Percentiles rank a stretch among this genome's conserved stretches.
Conservation (phyloP, 495 filamentous ascomycete genomes). For the Penicillium subrubescens region DNA sequence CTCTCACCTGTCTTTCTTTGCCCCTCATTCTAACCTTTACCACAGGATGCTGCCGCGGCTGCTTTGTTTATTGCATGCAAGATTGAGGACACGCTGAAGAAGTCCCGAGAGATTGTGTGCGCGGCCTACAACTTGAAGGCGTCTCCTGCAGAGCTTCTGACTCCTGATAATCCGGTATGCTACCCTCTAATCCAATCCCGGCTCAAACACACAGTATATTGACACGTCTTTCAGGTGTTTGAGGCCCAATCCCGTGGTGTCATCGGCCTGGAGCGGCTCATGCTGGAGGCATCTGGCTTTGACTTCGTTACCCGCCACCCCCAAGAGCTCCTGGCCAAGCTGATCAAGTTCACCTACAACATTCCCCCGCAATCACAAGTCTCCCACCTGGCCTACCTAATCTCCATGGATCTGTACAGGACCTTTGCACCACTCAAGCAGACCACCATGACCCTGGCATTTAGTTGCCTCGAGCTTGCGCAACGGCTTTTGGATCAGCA, state of each 20-base stretch:
- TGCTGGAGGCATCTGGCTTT: conserved; percentile 91
- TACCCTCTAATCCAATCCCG: background rate
- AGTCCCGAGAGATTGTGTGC: conserved; percentile 89
- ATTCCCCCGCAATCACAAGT: conserved; percentile 56
- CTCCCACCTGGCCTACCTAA: conserved; percentile 69
- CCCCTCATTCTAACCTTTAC: conserved; percentile 15
- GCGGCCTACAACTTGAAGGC: conserved; percentile 84
- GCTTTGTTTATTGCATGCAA: conserved; percentile 93
- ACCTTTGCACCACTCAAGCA: conserved; percentile 93
- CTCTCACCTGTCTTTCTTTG: background rate
- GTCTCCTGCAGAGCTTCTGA: conserved; percentile 69
- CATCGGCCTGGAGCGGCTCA: conserved; percentile 86
- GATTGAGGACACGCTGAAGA: conserved; percentile 96
- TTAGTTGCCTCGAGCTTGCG: conserved; percentile 81
- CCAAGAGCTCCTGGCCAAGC: conserved; percentile 78
- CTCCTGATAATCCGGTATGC: conserved; percentile 77
- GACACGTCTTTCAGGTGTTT: conserved; percentile 59
- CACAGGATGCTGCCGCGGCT: conserved; percentile 80
- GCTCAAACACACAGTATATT: background rate
- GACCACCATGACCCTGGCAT: conserved; percentile 72
- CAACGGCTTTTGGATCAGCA: conserved; percentile 61
- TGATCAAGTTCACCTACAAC: conserved; percentile 53
- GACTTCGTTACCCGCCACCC: conserved; percentile 93
- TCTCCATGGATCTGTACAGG: conserved; percentile 86
- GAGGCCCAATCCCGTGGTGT: conserved; percentile 73